These are phyloP conservation scores for Rhododendron griersonianum DNA, from an alignment of 148 eudicot species.

Conservation along the genomic window DNA sequence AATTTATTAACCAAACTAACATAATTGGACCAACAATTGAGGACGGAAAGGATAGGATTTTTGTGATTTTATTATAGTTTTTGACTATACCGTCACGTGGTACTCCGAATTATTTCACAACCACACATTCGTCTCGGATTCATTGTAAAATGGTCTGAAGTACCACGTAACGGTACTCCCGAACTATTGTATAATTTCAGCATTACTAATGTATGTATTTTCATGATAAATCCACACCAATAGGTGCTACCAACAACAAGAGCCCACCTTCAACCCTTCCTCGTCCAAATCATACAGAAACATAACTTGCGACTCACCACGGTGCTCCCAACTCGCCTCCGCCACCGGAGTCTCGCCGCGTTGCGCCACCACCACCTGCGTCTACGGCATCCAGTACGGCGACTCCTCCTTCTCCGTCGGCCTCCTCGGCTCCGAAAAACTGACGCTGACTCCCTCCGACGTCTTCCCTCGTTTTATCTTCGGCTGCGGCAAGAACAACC, in stretches of 20 bases:
- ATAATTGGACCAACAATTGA: too few relatives aligned
- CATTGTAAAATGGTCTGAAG: too few relatives aligned
- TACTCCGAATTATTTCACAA: too few relatives aligned
- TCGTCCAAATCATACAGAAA: conserved; percentile 47
- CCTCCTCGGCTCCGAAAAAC: conserved; percentile 9
- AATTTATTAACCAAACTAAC: too few relatives aligned
- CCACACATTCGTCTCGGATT: too few relatives aligned
- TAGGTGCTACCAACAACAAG: neutral
- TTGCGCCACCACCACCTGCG: conserved; percentile 32
- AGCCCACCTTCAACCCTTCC: neutral
- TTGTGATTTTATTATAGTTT: too few relatives aligned
- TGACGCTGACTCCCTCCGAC: neutral
- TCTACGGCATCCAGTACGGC: conserved; percentile 34
- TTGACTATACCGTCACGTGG: too few relatives aligned
- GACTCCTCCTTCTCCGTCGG: conserved; percentile 3
- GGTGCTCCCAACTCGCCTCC: conserved; percentile 34
- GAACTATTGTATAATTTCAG: too few relatives aligned
- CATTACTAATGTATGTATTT: neutral
- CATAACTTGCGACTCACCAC: conserved; percentile 41
- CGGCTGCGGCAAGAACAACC: conserved; percentile 24
- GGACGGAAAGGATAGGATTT: too few relatives aligned
- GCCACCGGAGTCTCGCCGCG: conserved; percentile 32
- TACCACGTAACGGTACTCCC: too few relatives aligned
- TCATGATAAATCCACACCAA: neutral
- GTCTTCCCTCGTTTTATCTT: conserved; percentile 10